These are phyloP conservation scores for Aegilops longissima DNA, from an alignment of 176 grass and related monocot genomes.

Conservation along the genomic window DNA sequence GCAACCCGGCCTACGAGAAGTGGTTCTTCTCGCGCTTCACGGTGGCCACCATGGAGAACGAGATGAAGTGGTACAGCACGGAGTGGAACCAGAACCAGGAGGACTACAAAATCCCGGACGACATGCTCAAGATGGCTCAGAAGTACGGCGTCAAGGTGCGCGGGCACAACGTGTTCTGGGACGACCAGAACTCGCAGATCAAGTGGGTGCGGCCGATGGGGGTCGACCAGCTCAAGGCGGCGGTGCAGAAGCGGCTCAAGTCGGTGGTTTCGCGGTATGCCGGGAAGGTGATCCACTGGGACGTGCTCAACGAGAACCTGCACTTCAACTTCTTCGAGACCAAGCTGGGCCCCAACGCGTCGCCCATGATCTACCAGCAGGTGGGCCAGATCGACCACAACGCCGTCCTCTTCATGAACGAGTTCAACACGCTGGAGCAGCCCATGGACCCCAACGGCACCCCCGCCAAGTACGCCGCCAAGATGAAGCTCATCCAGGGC, in stretches of 20 bases:
- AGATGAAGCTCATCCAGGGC: constrained; percentile 36
- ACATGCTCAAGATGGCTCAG: constrained; percentile 50
- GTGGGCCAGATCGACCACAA: constrained; percentile 29
- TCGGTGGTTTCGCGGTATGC: constrained; percentile 10
- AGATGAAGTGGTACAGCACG: constrained; percentile 94
- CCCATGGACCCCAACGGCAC: constrained; percentile 27
- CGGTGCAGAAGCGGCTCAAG: constrained; percentile 15
- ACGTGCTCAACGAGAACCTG: constrained; percentile 59
- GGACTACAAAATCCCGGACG: constrained; percentile 48
- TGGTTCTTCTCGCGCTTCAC: constrained; percentile 90
- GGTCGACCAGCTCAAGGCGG: background rate
- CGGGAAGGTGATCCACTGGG: constrained; percentile 51
- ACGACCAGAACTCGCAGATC: constrained; percentile 37
- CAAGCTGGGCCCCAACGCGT: constrained; percentile 35
- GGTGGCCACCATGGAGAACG: constrained; percentile 91
- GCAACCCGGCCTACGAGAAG: constrained; percentile 36
- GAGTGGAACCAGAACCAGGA: constrained; percentile 36
- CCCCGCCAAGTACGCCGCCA: constrained; percentile 45
- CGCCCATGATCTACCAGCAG: constrained; percentile 36
- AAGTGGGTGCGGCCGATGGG: background rate
- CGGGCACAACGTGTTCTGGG: constrained; percentile 69
- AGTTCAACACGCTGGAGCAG: constrained; percentile 63
- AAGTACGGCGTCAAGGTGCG: constrained; percentile 27
- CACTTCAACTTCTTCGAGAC: constrained; percentile 54
- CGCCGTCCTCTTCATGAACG: constrained; percentile 54